Conservation (phyloP, 2,329 filamentous ascomycete species). For the Fusarium redolens region DNA sequence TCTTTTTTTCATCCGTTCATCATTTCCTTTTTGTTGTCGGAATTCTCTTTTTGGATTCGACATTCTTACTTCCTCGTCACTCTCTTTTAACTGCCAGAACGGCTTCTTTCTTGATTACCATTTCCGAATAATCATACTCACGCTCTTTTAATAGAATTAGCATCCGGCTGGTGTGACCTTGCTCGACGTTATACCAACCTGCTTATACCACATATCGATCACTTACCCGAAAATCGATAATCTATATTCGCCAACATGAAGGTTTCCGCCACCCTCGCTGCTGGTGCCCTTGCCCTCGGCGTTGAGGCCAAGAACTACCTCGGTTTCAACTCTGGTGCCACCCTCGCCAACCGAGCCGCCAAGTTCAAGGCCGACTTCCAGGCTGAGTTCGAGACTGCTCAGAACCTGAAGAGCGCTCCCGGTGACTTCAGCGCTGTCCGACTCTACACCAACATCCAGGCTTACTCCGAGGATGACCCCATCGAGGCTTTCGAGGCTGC, state of each 20-base stretch:
- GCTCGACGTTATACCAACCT: conserved; percentile 27
- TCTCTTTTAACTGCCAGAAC: conserved; percentile 39
- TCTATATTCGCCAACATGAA: conserved; percentile 54
- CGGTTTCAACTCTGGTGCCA: conserved; percentile 65
- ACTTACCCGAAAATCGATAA: conserved; percentile 22
- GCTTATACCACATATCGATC: conserved; percentile 21
- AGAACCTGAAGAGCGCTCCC: conserved; percentile 54
- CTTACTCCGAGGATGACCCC: conserved; percentile 76
- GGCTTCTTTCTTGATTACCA: conserved; percentile 27
- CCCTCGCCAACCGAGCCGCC: conserved; percentile 58
- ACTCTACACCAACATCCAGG: conserved; percentile 76
- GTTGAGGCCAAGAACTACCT: conserved; percentile 61
- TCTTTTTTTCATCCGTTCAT: conserved; percentile 17
- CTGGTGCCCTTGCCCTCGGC: conserved; percentile 54
- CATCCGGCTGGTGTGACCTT: conserved; percentile 26
- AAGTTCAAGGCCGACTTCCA: conserved; percentile 64
- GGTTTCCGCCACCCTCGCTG: conserved; percentile 52
- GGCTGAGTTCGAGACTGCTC: conserved; percentile 57
- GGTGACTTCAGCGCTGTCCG: conserved; percentile 69
- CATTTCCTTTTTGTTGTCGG: conserved; percentile 24
- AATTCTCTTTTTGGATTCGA: conserved; percentile 31
- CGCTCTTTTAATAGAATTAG: conserved; percentile 35
- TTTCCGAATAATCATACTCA: conserved; percentile 29
- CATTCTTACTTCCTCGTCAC: conserved; percentile 41
- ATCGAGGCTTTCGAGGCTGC: conserved; percentile 83